A percentile compares a stretch with the other conserved stretches of the same genome.
Conservation (phyloP, 768 basidiomycete genomes). For the Boletus coccyginus region DNA sequence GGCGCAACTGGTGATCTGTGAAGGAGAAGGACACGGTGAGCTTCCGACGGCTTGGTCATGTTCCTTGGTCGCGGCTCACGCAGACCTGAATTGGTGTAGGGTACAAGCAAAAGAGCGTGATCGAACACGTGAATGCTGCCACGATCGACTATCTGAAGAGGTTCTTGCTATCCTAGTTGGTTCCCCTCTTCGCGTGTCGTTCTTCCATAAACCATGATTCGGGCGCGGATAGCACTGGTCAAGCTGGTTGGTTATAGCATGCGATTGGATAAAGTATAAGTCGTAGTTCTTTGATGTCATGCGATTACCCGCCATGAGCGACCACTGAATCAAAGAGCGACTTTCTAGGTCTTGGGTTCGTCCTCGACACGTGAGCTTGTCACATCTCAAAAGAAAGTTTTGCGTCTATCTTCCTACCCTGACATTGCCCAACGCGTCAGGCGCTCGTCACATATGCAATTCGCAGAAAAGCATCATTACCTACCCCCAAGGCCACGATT, state of each 20-base stretch:
- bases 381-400: too few species aligned
- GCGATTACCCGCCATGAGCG: too few species aligned
- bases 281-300: too few species aligned
- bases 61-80: conserved; percentile 1
- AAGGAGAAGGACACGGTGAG: conserved; percentile 43
- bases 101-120: conserved; percentile 43
- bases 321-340: too few species aligned
- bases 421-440: too few species aligned
- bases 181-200: neutral
- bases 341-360: too few species aligned
- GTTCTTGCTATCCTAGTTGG: conserved; percentile 25
- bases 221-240: neutral
- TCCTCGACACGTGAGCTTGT: too few species aligned
- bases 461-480: too few species aligned
- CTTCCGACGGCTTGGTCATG: neutral
- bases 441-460: too few species aligned
- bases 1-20: conserved; percentile 39
- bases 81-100: conserved; percentile 21
- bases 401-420: too few species aligned
- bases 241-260: conserved; percentile 2
- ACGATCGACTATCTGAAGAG: conserved; percentile 38
- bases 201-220: neutral
- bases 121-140: conserved; percentile 41
- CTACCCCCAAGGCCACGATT: too few species aligned
- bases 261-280: neutral